Evolutionary conservation across 1,284 basidiomycete genomes (phyloP), one percentile per base, ranked within the genome.

Genomic region (Ustilago loliicola): DNA sequence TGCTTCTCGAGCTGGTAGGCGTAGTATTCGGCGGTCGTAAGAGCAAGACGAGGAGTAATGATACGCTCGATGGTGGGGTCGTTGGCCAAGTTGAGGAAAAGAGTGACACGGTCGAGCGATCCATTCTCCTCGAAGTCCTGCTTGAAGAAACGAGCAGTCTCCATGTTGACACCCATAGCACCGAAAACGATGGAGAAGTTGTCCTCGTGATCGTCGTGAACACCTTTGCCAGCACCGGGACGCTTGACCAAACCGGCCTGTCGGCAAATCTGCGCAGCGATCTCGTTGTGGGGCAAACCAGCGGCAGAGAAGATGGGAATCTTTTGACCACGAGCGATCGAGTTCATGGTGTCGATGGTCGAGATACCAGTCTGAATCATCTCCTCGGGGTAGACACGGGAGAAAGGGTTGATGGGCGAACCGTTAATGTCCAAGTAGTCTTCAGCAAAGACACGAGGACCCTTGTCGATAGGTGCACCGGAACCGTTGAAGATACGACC

Each of bases 331-430:
- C 97, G 95, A 67, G 97, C 97, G 87, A 99, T 99, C 74, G 96
- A 97, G 89, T 99, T 97, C 84, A 87, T 88, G 29, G 77, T 80
- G 65, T 86, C 85, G 66, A 86, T 86, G 38, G 97, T 99, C 45
- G 96, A 98, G 87, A 99, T 99, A 89, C 97, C 97, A 23, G 97
- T 99, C 88, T 99, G 97, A 81, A 99, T 99, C 97, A 99, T 99
- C 89, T 99, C 96, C 88, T 99, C 97, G 75, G 97, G 97, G 89
- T 99, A 99, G 88, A 98, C 98, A 87, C 97, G 95, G 73, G 95
- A 95, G 89, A 93, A 99, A 19, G 97, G 97, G 89, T 99, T 99
- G 89, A 99, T 99, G 57, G 96, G 97, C 7, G 95, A 97, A 93
- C 96, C 97, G 88, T 99, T 98, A 88, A 99, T 99, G 88, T 99